A percentile compares a stretch with the other conserved stretches of the same genome.
phyloP scores from a whole-genome alignment of 768 basidiomycete species.

The Pulveroboletus ravenelii region DNA sequence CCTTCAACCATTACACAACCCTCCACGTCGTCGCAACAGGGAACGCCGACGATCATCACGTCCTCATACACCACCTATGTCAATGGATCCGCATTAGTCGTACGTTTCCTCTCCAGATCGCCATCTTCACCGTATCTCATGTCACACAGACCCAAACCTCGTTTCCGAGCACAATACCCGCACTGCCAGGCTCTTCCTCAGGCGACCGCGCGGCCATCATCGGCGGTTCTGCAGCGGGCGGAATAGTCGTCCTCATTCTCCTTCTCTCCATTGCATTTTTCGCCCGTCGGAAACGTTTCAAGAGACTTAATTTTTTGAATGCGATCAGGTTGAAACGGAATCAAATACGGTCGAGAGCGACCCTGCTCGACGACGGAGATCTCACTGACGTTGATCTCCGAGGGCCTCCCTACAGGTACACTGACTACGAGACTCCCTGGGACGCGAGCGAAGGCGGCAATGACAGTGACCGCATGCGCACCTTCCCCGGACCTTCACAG shows the following conservation, averaged over 20 bases:
- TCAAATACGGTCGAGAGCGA: slow-evolving; percentile 17
- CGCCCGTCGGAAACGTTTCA: too few relatives aligned
- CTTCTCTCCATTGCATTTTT: too few relatives aligned
- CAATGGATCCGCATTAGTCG: slow-evolving; percentile 12
- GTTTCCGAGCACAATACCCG: too few relatives aligned
- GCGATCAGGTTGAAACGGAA: slow-evolving; percentile 23
- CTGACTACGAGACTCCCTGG: slow-evolving; percentile 18
- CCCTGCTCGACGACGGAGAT: slow-evolving; percentile 25
- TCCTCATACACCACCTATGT: slow-evolving; percentile 17
- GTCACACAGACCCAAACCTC: too few relatives aligned
- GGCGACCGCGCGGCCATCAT: slow-evolving; percentile 37
- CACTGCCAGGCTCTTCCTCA: neutral
- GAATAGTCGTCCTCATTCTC: too few relatives aligned
- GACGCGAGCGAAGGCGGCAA: too few relatives aligned
- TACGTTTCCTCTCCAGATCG: slow-evolving; percentile 4
- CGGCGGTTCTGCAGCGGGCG: slow-evolving; percentile 38
- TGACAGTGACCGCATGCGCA: neutral
- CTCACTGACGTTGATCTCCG: slow-evolving; percentile 11
- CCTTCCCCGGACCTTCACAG: neutral
- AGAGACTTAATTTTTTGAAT: slow-evolving; percentile 29
- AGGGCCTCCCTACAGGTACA: slow-evolving; percentile 10
- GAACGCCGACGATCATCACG: too few relatives aligned
- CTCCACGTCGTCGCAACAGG: slow-evolving; percentile 1
- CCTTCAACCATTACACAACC: slow-evolving; percentile 1
- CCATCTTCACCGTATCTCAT: neutral